Evolutionary conservation across 208 protist species (phyloP), one percentile per base, ranked within the genome.

Genomic region (Trypanosoma cruzi): DNA sequence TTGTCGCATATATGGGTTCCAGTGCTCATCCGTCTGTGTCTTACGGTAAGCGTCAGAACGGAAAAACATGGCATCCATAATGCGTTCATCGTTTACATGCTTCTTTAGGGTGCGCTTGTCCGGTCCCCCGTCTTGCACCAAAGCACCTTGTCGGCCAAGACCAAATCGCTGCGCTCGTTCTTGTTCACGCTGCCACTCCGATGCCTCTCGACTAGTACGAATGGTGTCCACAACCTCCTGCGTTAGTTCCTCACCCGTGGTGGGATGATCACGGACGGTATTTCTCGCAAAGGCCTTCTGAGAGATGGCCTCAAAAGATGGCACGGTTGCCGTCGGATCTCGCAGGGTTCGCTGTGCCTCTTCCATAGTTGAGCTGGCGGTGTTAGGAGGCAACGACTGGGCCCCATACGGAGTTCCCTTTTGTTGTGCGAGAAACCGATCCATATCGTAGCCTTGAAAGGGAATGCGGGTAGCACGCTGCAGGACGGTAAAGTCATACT

Each of bases 51-150:
- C 92, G 62, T 92, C 70, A 3, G 65, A 50, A 13, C 61, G 34
- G 69, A 94, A 97, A 18, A 65, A 29, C 70, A 85, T 70, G 4
- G 92, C 92, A 62, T 93, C 81, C 16, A 95, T 26, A 22, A 95
- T 72, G n/a, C 89, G 85, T 73, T 97, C 92, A 62, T 97, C 92
- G 71, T 95, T 92, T 7, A 68, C 84, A 73, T 93, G 83, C 63
- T 84, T 84, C 76, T 87, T 80, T 46, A 91, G 48, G 48, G 67
- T 79, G 6, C 92, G 89, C 32, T 81, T 57, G 67, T 97, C 92
- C 13, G 92, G 92, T 1, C 92, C 92, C 31, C 80, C 86, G 67
- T 97, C 92, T 72, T 94, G 87, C 64, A 95, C 89, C n/a, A 97
- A 79, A 13, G 88, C 78, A 3, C 85, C 82, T 56, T 95, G 89